Evolutionary conservation across 106 monocot genomes (phyloP).

Genomic region (Xerophyta viscosa): DNA sequence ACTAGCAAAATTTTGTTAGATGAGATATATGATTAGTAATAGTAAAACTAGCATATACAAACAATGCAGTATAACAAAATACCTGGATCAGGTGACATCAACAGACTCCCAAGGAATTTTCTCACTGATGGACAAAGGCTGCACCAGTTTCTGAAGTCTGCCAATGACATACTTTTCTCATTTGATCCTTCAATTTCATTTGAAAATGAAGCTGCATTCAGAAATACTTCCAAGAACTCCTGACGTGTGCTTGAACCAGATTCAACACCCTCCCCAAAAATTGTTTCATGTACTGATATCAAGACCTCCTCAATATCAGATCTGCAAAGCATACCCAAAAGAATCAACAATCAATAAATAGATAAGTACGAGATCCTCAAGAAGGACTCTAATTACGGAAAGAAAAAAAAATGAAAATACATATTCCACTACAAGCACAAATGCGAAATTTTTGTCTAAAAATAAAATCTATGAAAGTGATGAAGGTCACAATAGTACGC

Average conservation of each 20-base stretch:
- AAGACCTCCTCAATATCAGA: slow-evolving; percentile 77
- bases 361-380: too few relatives aligned
- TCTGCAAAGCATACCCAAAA: slow-evolving; percentile 18
- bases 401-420: too few relatives aligned
- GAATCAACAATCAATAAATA: too few relatives aligned
- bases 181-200: slow-evolving; percentile 26
- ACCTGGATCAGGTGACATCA: slow-evolving; percentile 70
- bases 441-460: too few relatives aligned
- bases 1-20: too few relatives aligned
- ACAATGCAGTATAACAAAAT: neutral
- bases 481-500: too few relatives aligned
- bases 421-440: too few relatives aligned
- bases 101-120: slow-evolving; percentile 75
- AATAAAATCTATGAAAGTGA: too few relatives aligned
- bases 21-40: neutral
- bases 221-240: slow-evolving; percentile 35
- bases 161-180: slow-evolving; percentile 44
- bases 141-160: slow-evolving; percentile 81
- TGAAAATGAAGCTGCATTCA: slow-evolving; percentile 57
- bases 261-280: slow-evolving; percentile 31
- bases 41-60: neutral
- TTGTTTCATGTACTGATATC: slow-evolving; percentile 43
- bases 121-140: slow-evolving; percentile 52
- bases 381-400: too few relatives aligned
- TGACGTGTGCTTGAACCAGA: slow-evolving; percentile 15